A percentile compares a stretch with the other conserved stretches of the same genome.
Conservation (phyloP, 139 green algal species). For the Chlorella ohadii region DNA sequence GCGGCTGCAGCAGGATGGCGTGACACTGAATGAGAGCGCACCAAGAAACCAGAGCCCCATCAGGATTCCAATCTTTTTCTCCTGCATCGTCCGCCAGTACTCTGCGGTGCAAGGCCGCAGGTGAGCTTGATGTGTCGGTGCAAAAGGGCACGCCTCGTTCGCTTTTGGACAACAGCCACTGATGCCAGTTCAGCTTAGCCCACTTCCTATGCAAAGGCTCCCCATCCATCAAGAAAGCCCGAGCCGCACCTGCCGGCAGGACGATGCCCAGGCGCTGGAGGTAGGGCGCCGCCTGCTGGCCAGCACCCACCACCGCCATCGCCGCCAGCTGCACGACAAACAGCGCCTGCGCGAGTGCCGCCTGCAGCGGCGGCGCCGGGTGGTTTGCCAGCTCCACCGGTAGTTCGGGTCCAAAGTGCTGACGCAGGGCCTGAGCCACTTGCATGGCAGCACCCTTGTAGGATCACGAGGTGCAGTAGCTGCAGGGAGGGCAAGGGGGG, state of each 20-base stretch:
- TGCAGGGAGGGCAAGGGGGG: no score
- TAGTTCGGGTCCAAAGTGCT: constrained; percentile 59
- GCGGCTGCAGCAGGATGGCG: no score
- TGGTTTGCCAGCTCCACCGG: constrained; percentile 61
- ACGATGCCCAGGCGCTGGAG: constrained; percentile 51
- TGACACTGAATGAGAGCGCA: no score
- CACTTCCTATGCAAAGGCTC: no score
- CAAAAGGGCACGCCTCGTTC: no score
- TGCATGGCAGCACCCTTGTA: constrained; percentile 77
- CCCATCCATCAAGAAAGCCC: no score
- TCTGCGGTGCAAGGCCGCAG: background rate
- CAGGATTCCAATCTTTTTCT: constrained; percentile 39
- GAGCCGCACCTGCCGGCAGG: constrained; percentile 8
- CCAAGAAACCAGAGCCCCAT: constrained; percentile 31
- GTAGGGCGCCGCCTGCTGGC: constrained; percentile 43
- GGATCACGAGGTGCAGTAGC: constrained; percentile 75
- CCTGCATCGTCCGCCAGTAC: constrained; percentile 30
- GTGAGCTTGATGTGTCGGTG: no score
- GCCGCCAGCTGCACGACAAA: constrained; percentile 49
- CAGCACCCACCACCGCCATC: constrained; percentile 50
- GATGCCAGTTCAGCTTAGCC: no score
- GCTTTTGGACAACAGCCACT: no score
- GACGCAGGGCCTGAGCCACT: constrained; percentile 53
- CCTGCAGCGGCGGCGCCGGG: constrained; percentile 49
- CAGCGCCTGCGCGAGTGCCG: constrained; percentile 41